Evolutionary conservation across 805 yeast genomes (phyloP), one percentile per base, ranked within the genome.

Genomic region (Cyberlindnera subsufficiens): DNA sequence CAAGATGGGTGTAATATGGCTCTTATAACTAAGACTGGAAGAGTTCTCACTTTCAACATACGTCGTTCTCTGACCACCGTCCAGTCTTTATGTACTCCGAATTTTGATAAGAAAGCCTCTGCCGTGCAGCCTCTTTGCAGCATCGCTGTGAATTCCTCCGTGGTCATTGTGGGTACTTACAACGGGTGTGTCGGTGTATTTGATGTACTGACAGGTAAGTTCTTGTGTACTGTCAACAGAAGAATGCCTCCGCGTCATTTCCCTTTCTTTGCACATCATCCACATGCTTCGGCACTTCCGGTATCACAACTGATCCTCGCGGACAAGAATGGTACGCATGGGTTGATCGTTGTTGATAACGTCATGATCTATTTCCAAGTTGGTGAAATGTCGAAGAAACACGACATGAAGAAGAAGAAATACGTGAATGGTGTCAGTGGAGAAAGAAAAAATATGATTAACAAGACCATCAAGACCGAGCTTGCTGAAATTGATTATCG

Each of bases 1-100:
- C 42, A 42, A n/a, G 61, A 58, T 45, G 62, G 61, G 5, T 47
- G 54, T 16, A 54, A 56, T 32, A 18, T 58, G 11, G 60, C 52
- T 2, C n/a, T 56, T 2, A 29, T 47, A 3, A 43, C 54, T 0
- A 40, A 29, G 3, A 14, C 20, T 1, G 54, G 47, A 3, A 22
- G 31, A 5, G 51, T 56, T 4, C 10, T 47, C 8, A 43, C 47
- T 1, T 42, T 50, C 38, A 54, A 58, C 36, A 31, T 51, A 2
- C 37, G 62, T 30, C 16, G 35, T 5, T 33, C 42, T 4, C 15
- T 18, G 1, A 13, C 40, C 14, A 37, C 15, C 15, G 37, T 37
- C 1, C 47, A 42, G 20, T 35, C 42, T 1, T 30, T 20, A 10
- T 39, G 39, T 37, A 38, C 18, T 6, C 52, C 40, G 31, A 34